Percentiles rank a stretch among this genome's conserved stretches.
Conservation (phyloP, 169 alveolate genomes). For the Neospora caninum region DNA sequence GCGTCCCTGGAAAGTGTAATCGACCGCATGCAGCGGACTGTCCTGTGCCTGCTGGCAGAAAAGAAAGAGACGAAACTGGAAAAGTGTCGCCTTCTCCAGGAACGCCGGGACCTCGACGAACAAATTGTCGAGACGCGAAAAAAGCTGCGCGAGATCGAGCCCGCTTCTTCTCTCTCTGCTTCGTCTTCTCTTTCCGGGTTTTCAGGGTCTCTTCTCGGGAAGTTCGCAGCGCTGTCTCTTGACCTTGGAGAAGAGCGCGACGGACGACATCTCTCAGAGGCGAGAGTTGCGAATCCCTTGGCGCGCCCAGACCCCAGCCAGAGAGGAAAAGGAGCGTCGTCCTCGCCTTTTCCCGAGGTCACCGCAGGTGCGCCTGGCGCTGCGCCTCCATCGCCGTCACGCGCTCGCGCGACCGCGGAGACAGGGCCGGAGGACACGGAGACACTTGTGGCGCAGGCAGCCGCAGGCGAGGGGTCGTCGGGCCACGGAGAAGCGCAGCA, state of each 20-base stretch:
- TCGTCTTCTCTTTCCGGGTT: neutral
- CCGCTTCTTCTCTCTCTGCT: neutral
- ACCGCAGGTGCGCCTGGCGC: too few species aligned
- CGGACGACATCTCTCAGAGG: too few species aligned
- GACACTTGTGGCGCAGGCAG: too few species aligned
- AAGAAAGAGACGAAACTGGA: neutral
- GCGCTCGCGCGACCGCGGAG: too few species aligned
- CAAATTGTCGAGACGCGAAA: neutral
- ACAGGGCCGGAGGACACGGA: too few species aligned
- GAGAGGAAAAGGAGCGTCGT: too few species aligned
- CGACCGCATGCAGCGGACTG: conserved; percentile 11
- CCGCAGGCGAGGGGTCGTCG: too few species aligned
- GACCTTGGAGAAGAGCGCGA: neutral
- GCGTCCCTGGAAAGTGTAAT: neutral
- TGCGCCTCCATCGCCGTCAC: too few species aligned
- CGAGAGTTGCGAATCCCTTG: too few species aligned
- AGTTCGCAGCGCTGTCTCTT: neutral
- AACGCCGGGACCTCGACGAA: conserved; percentile 3
- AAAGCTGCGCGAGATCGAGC: neutral
- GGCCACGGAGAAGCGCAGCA: too few species aligned
- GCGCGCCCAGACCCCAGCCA: too few species aligned
- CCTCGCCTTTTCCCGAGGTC: too few species aligned
- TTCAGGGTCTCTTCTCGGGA: neutral
- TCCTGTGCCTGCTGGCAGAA: neutral
- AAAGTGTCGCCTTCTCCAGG: conserved; percentile 5